phyloP scores from a whole-genome alignment of 83 land plant species.

The Isoetes engelmannii region DNA sequence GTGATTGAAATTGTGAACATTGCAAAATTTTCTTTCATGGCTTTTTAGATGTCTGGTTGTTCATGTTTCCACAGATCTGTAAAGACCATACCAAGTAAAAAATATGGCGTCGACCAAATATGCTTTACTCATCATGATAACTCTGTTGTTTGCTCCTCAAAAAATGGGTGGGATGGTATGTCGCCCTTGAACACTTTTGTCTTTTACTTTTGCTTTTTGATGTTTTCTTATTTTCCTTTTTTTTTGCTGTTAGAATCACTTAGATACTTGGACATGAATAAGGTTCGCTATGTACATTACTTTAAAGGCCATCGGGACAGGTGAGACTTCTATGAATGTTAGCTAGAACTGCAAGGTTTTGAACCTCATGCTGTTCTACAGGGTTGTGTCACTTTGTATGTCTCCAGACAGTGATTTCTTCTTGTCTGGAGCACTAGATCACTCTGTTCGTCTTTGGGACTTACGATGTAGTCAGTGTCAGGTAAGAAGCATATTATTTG shows the following conservation, averaged over 20 bases:
- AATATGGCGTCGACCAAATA: slow-evolving; percentile 95
- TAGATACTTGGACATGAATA: slow-evolving; percentile 5
- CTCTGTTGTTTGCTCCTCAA: slow-evolving; percentile 91
- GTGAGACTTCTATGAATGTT: not conserved
- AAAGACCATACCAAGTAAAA: slow-evolving; percentile 97
- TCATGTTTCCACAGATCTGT: slow-evolving; percentile 43
- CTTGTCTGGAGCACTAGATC: slow-evolving; percentile 2
- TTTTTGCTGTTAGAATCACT: slow-evolving; percentile 9
- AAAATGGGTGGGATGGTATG: slow-evolving; percentile 99
- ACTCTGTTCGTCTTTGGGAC: slow-evolving; percentile 2
- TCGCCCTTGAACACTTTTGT: not conserved
- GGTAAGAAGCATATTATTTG: not conserved
- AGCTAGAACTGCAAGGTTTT: not conserved
- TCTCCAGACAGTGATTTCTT: not conserved
- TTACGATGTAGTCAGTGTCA: slow-evolving; percentile 2
- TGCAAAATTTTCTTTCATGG: not conserved
- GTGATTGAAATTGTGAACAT: not conserved
- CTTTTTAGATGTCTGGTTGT: not conserved
- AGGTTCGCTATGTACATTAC: slow-evolving; percentile 1
- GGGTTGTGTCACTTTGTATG: slow-evolving; percentile 1
- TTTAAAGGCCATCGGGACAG: slow-evolving; percentile 10
- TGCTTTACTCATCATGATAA: slow-evolving; percentile 83
- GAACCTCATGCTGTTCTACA: not conserved
- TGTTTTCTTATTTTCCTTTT: not conserved
- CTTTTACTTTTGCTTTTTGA: not conserved